Conservation (phyloP, 2,329 filamentous ascomycete genomes). For the Diatrype stigma region DNA sequence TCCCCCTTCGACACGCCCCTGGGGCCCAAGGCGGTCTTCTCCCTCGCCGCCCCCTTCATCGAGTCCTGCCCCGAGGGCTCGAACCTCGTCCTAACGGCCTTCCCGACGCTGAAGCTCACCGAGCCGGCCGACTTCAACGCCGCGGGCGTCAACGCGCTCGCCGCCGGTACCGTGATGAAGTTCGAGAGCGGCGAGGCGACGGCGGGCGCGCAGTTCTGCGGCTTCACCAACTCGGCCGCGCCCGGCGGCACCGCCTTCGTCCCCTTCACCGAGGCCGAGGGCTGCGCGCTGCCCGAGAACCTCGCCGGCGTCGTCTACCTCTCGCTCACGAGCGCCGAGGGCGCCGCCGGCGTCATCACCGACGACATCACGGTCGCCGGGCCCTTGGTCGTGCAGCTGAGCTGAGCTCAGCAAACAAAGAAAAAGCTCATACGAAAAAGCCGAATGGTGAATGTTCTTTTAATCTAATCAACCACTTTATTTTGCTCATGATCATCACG, state of each 20-base stretch:
- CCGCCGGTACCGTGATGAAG: conserved; percentile 38
- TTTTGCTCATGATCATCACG: too few species aligned
- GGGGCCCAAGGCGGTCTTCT: conserved; percentile 65
- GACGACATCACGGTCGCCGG: conserved; percentile 65
- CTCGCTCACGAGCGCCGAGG: conserved; percentile 54
- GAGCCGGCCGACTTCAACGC: conserved; percentile 34
- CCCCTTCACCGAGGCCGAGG: conserved; percentile 47
- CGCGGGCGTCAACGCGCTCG: conserved; percentile 33
- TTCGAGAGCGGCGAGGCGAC: conserved; percentile 50
- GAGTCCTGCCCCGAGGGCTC: conserved; percentile 61
- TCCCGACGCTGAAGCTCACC: conserved; percentile 56
- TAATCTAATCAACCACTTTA: too few species aligned
- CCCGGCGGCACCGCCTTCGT: conserved; percentile 59
- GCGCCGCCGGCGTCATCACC: conserved; percentile 47
- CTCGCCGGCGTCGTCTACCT: conserved; percentile 64
- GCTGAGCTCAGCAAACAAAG: conserved; percentile 37
- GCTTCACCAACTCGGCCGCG: conserved; percentile 59
- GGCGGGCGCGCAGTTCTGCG: conserved; percentile 54
- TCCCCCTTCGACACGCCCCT: conserved; percentile 69
- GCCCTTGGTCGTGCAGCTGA: conserved; percentile 53
- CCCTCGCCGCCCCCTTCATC: conserved; percentile 71
- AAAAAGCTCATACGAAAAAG: too few species aligned
- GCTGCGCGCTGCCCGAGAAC: conserved; percentile 58
- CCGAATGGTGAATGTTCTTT: too few species aligned
- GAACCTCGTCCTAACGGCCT: conserved; percentile 58